These are phyloP conservation scores for Podospora comata DNA, from an alignment of 495 filamentous ascomycete species.

Conservation along the genomic window DNA sequence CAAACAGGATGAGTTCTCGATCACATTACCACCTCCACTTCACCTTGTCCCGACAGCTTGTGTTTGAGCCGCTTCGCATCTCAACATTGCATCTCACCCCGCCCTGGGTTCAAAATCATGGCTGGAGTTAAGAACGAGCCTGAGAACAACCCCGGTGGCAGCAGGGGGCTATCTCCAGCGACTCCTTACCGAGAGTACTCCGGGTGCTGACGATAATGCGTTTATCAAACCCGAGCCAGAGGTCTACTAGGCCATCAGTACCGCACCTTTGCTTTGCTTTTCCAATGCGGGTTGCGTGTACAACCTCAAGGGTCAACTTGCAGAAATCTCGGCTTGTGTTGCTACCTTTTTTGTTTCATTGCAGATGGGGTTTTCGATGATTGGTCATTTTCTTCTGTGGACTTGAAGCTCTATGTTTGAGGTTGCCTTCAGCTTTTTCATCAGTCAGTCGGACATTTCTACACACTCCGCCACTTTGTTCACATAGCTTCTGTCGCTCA, in stretches of 20 bases:
- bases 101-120: not conserved
- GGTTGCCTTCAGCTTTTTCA: not conserved
- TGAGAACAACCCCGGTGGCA: slow-evolving; percentile 2
- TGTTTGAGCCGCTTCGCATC: too few relatives aligned
- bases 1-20: too few relatives aligned
- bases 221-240: not conserved
- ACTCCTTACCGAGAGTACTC: slow-evolving; percentile 16
- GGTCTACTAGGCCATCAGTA: not conserved
- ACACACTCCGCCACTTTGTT: not conserved
- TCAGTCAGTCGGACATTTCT: not conserved
- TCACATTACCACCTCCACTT: too few relatives aligned
- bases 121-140: slow-evolving; percentile 13
- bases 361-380: too few relatives aligned
- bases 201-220: not conserved
- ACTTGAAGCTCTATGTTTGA: not conserved
- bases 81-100: too few relatives aligned
- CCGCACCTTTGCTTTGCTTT: not conserved
- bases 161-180: slow-evolving; percentile 20
- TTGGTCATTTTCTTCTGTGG: not conserved
- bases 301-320: not conserved
- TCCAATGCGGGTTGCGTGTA: not conserved
- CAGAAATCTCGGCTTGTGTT: too few relatives aligned
- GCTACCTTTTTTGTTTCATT: too few relatives aligned
- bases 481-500: too few relatives aligned
- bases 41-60: too few relatives aligned